Base-by-base conservation (phyloP, 2,329 filamentous ascomycete species). In the Aplosporella prunicola region DNA sequence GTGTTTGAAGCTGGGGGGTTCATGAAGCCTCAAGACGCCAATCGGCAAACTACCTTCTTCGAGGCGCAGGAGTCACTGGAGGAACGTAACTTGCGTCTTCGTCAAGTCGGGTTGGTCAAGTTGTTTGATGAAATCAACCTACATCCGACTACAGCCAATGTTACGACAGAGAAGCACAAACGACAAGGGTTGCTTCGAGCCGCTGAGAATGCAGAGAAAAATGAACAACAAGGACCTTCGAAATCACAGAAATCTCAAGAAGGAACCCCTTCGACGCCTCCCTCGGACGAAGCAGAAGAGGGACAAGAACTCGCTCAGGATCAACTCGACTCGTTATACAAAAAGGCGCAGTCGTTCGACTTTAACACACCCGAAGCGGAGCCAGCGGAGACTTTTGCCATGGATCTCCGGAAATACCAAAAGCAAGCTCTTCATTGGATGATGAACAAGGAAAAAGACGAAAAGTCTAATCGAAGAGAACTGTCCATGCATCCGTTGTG, bases 351-450 rank as follows among this genome's bases (percentile, higher is more conserved):
- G 53, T 88, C 86, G 0, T 96, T 96, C 51, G 91, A 98, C 57
- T 96, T 98, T 53, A 76, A 78, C 53, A 95, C 88, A 1, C 88
- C 88, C 2, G 80, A 86, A 56, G 80, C 85, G 8, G 81, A 94
- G 49, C 89, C 91, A 8, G 77, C 82, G 5, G 70, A 80, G 7
- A 85, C 78, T 0, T 98, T 98, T 58, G 71, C 72, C 5, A 79
- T 98, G 78, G 71, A 78, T 24, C 67, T 98, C 18, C 78, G 91
- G 3, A 86, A 85, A 35, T 98, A 98, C 49, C 91, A 98, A 57
- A 94, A 87, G 53, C 91, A 98, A 59, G 87, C 91, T 1, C 63
- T 98, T 5, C 71, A 95, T 54, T 98, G 91, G 91, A 95, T 98
- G 87, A 70, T 96, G 45, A 73, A 79, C 4, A 96, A 96, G 56